Percentiles rank a stretch among this genome's conserved stretches.
phyloP scores from a whole-genome alignment of 306 rosid genomes.

The Begonia fuchsioides region DNA sequence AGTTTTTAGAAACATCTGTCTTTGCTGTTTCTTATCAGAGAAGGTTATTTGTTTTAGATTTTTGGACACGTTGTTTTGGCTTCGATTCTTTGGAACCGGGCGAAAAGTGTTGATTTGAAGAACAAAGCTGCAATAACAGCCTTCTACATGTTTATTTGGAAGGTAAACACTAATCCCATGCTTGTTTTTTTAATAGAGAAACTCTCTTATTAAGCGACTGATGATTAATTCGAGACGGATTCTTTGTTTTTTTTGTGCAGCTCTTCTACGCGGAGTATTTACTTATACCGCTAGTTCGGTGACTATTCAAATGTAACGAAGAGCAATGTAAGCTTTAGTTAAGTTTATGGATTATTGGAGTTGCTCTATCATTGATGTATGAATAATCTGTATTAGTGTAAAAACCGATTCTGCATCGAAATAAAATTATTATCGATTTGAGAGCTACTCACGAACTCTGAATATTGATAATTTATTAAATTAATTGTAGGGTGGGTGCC shows the following conservation, averaged over 20 bases:
- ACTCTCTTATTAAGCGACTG: no score
- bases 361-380: no score
- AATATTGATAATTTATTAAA: no score
- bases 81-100: conserved; percentile 49
- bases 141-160: conserved; percentile 96
- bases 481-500: no score
- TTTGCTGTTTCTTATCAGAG: not conserved
- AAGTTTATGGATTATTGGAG: no score
- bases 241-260: no score
- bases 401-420: no score
- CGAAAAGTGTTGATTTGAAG: conserved; percentile 69
- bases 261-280: conserved; percentile 85
- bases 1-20: no score
- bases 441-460: no score
- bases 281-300: conserved; percentile 66
- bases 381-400: no score
- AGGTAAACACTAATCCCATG: conserved; percentile 30
- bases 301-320: conserved; percentile 14
- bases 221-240: no score
- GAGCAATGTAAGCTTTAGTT: not conserved
- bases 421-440: no score
- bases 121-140: conserved; percentile 82
- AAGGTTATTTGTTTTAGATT: conserved; percentile 29
- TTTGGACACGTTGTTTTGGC: conserved; percentile 62
- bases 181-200: not conserved